Percentiles rank a stretch among this genome's conserved stretches.
Evolutionary conservation across 768 basidiomycete species (phyloP).

Genomic region (Mycena albidolilacea): DNA sequence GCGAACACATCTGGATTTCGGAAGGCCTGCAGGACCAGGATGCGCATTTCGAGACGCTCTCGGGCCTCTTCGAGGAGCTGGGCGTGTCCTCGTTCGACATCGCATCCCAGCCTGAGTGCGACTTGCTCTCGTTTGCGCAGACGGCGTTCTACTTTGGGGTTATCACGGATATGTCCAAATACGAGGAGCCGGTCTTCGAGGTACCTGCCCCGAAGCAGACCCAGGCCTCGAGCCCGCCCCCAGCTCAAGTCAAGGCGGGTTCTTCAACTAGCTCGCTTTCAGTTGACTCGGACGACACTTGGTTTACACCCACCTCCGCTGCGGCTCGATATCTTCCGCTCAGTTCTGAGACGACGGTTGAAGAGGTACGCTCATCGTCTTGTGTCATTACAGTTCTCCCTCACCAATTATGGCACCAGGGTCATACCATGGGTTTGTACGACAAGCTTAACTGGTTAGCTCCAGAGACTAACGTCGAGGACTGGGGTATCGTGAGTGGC

Average conservation of each 20-base stretch:
- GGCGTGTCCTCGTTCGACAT: slow-evolving; percentile 59
- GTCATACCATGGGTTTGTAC: too few species aligned
- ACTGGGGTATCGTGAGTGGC: background rate
- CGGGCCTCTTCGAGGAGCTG: slow-evolving; percentile 55
- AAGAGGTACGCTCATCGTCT: too few species aligned
- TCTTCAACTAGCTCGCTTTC: too few species aligned
- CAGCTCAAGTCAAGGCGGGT: too few species aligned
- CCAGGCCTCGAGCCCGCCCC: too few species aligned
- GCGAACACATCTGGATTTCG: slow-evolving; percentile 43
- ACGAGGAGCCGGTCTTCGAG: background rate
- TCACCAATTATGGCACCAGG: too few species aligned
- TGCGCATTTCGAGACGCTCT: slow-evolving; percentile 53
- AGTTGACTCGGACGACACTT: too few species aligned
- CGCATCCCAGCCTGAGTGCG: slow-evolving; percentile 50
- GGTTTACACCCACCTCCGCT: too few species aligned
- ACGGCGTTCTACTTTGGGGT: slow-evolving; percentile 58
- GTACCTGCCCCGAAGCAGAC: too few species aligned
- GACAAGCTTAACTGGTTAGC: background rate
- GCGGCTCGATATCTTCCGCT: too few species aligned
- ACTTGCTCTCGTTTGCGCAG: slow-evolving; percentile 59
- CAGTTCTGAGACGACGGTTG: too few species aligned
- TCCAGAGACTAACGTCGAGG: background rate
- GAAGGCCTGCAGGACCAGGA: slow-evolving; percentile 56
- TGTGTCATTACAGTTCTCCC: too few species aligned
- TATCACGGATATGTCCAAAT: slow-evolving; percentile 43